Base-by-base conservation (phyloP, 306 rosid genomes). In the Malus orientalis region DNA sequence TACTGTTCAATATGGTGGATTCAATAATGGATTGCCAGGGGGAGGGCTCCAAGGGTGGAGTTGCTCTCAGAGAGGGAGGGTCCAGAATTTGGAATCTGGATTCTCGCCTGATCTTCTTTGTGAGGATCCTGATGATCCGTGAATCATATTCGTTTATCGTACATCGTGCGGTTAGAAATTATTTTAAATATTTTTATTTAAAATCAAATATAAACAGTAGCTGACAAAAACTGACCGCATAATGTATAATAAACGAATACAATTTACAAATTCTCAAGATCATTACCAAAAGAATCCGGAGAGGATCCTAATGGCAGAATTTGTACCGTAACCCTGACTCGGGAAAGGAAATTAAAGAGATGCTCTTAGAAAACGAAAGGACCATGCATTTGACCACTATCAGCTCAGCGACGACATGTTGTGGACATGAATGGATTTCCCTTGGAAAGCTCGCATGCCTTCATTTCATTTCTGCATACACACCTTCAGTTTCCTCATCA, bases 311-410 rank as follows among this genome's bases (percentile, higher is more conserved):
- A 0, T 36, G 40, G 40, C 57, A 15, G 44, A 65, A 71, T 55
- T 67, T 74, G 80, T 71, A 61, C 20, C 77, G 70, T 36, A 27
- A 38, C 70, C 63, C 67, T 68, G 68, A 57, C 60, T 42, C 74
- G 68, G 75, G 81, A 79, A 86, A 77, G 81, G 18, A 76, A 77
- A 73, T 49, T 49, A 14, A 53, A 53, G 62, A 15, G 67, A 76
- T 82, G 83, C 86, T 82, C 82, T 81, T 54, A 32, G 79, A 68
- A 75, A 78, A 71, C 25, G 76, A 74, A 77, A 84, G 90, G 92
- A 78, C 84, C 88, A 83, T 38, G 42, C 42, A 38, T 71, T 79
- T 60, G 49, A 74, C 82, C 87, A 88, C 86, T 75, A 69, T 65
- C 53, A 58, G 59, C 62, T 65, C 58, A 58, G 63, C 62, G 70